Evolutionary conservation across 495 filamentous ascomycete species (phyloP), one percentile per base, ranked within the genome.

Genomic region (Podospora fimiseda): DNA sequence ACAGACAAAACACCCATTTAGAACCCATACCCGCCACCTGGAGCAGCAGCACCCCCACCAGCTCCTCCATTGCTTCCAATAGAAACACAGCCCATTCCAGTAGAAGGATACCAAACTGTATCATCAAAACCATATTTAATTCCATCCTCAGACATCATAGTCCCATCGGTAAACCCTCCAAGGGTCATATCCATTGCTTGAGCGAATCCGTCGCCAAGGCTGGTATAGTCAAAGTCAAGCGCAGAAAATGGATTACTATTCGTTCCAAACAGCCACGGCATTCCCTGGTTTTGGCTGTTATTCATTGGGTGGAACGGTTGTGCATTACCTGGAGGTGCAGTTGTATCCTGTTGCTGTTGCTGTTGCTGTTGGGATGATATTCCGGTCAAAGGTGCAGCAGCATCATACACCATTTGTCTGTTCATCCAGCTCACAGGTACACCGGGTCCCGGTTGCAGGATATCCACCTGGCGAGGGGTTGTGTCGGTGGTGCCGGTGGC

Each of bases 171-270:
- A 9, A 73, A 62, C 5, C 66, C 69, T 9, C 67, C 77, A 16
- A 82, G 58, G 9, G 74, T 74, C 58, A 78, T 68, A 20, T 74
- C 76, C 63, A 80, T 71, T 3, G 73, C 76, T 43, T 78, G 71
- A 46, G 75, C 74, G 43, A 78, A 73, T 11, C 70, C 70, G 53
- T 72, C 74, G 7, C 70, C 74, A 2, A 71, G 57, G 16, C 44
- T 60, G 13, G 57, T 39, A 43, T 69, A 74, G 51, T 71, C 67
- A 16, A 76, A 62, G 30, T 73, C 72, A 18, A 56, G 48, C 5
- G 57, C 58, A 8, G 46, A 9, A 22, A 43, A 40, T 18, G 72
- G 63, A 1, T 59, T 55, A 19, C 52, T 60, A 49, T 58, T 53
- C 14, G 6, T 11, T 33, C 27, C 27, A 11, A 64, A 48, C 70